These are phyloP conservation scores for Astrocystis sublimbata DNA, from an alignment of 495 filamentous ascomycete species.

Conservation along the genomic window DNA sequence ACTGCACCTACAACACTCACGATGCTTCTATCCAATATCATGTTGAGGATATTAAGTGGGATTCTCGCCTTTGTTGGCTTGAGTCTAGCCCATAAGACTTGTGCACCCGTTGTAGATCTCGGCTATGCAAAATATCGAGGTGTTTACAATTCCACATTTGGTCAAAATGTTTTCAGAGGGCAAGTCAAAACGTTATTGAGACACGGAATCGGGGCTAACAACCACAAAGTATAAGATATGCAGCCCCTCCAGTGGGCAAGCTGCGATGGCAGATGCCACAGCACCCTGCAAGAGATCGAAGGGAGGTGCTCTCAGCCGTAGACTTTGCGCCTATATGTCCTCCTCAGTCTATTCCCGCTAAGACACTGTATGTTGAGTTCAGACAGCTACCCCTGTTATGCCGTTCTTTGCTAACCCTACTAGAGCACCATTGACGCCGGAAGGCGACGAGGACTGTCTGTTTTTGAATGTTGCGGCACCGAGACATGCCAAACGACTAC, in stretches of 20 bases:
- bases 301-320: slow-evolving; percentile 23
- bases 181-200: not conserved
- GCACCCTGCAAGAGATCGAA: slow-evolving; percentile 26
- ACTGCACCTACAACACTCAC: not conserved
- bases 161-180: slow-evolving; percentile 33
- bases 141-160: slow-evolving; percentile 25
- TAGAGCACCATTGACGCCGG: slow-evolving; percentile 8
- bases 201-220: slow-evolving; percentile 3
- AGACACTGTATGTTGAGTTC: slow-evolving; percentile 15
- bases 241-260: slow-evolving; percentile 32
- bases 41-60: slow-evolving; percentile 9
- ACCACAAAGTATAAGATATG: slow-evolving; percentile 33
- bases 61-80: not conserved
- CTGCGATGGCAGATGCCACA: slow-evolving; percentile 37
- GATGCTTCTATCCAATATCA: slow-evolving; percentile 2
- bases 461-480: slow-evolving; percentile 47
- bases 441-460: slow-evolving; percentile 43
- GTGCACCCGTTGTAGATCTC: slow-evolving; percentile 33
- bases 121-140: slow-evolving; percentile 36
- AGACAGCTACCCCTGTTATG: not conserved
- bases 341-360: slow-evolving; percentile 19
- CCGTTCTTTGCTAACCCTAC: slow-evolving; percentile 9
- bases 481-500: slow-evolving; percentile 33
- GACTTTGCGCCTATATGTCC: slow-evolving; percentile 28
- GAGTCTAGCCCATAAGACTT: slow-evolving; percentile 3